A percentile compares a stretch with the other conserved stretches of the same genome.
Conservation (phyloP, 2,329 filamentous ascomycete genomes). For the Lachnum nothofagi region DNA sequence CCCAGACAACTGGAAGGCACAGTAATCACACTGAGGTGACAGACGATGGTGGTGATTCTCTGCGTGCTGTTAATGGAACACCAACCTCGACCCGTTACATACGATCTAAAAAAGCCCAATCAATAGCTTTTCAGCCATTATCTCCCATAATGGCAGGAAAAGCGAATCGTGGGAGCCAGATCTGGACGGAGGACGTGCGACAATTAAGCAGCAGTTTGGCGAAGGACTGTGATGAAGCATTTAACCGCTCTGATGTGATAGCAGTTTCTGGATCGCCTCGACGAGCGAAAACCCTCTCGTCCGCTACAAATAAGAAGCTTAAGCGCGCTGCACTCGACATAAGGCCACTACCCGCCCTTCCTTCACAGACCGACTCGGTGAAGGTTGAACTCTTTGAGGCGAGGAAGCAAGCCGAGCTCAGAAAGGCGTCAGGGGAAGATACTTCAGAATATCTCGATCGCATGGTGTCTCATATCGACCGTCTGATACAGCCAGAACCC, state of each 20-base stretch:
- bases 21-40: slow-evolving; percentile 23
- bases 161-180: slow-evolving; percentile 16
- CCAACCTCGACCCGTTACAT: slow-evolving; percentile 27
- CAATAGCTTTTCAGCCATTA: slow-evolving; percentile 6
- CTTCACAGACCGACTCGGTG: slow-evolving; percentile 28
- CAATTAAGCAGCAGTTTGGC: slow-evolving; percentile 81
- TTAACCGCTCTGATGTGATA: slow-evolving; percentile 60
- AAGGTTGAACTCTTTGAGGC: slow-evolving; percentile 29
- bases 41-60: slow-evolving; percentile 20
- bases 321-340: slow-evolving; percentile 20
- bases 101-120: slow-evolving; percentile 27
- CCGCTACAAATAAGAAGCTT: not conserved
- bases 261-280: not conserved
- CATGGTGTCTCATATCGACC: slow-evolving; percentile 56
- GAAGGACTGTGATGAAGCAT: slow-evolving; percentile 87
- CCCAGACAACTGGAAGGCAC: slow-evolving; percentile 7
- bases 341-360: slow-evolving; percentile 30
- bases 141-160: slow-evolving; percentile 11
- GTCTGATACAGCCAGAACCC: slow-evolving; percentile 43
- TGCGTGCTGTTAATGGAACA: slow-evolving; percentile 11
- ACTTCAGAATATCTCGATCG: slow-evolving; percentile 50
- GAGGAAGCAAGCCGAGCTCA: slow-evolving; percentile 27
- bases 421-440: slow-evolving; percentile 25
- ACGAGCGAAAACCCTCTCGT: not conserved
- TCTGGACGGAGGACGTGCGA: slow-evolving; percentile 70